A percentile compares a stretch with the other conserved stretches of the same genome.
These are phyloP conservation scores for Metschnikowia kunwiensis DNA, from an alignment of 805 yeast species.

Conservation along the genomic window DNA sequence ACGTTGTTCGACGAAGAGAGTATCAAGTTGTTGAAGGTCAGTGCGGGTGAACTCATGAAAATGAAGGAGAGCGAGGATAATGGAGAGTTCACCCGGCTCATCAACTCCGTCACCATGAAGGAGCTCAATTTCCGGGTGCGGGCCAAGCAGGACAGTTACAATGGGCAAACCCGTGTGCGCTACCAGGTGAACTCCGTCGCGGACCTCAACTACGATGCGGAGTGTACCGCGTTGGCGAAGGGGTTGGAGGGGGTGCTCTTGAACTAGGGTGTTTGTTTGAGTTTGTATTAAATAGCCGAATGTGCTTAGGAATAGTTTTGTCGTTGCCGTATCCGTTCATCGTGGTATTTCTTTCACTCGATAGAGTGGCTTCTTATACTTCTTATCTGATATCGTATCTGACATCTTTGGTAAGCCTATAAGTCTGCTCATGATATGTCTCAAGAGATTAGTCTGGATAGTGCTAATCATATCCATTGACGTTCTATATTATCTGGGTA, in stretches of 20 bases:
- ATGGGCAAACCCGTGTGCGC: constrained; percentile 73
- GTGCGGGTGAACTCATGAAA: constrained; percentile 59
- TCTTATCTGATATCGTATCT: background rate
- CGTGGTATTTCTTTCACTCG: no score
- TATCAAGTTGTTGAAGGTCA: constrained; percentile 56
- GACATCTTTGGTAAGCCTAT: background rate
- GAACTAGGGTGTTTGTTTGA: background rate
- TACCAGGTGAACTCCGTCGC: constrained; percentile 60
- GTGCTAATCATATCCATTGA: no score
- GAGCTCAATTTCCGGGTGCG: constrained; percentile 74
- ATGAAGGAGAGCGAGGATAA: constrained; percentile 39
- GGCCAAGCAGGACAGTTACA: constrained; percentile 81
- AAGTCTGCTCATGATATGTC: background rate
- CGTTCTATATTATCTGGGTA: constrained; percentile 2
- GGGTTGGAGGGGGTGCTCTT: constrained; percentile 27
- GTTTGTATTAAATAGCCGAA: no score
- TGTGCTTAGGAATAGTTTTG: background rate
- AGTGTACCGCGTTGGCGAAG: constrained; percentile 55
- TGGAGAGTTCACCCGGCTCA: constrained; percentile 40
- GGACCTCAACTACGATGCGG: constrained; percentile 54
- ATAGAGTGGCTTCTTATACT: no score
- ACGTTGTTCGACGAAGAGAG: constrained; percentile 88
- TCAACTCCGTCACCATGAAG: constrained; percentile 54
- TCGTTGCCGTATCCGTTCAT: no score
- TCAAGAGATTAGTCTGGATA: no score